Base-by-base conservation (phyloP, 2,329 filamentous ascomycete species). In the Diaporthe ampelina region DNA sequence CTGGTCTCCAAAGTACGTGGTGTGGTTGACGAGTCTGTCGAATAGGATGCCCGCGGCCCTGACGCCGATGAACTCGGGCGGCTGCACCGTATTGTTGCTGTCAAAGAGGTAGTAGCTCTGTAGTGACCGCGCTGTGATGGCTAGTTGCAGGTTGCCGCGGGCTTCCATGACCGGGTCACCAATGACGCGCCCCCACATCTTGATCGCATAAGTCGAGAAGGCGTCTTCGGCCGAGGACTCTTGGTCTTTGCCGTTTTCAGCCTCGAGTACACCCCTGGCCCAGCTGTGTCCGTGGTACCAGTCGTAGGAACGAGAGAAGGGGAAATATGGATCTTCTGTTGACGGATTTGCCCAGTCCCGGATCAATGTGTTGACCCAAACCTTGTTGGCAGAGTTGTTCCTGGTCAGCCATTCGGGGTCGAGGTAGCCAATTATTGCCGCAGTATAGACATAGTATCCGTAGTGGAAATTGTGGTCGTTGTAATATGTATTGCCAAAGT, bases 251-350 rank as follows among this genome's bases (percentile, higher is more conserved):
- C 79, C 77, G 24, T 78, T 79, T 75, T 78, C 48, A 74, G 40
- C 74, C 65, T 81, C 78, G 67, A 76, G 78, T 15, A 81, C 69
- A 11, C 79, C 80, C 15, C 78, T 78, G 19, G 80, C 79, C 80
- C 79, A 81, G 5, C 76, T 78, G 75, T 81, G 80, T 32, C 80
- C 79, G 19, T 76, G 74, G 19, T 45, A 45, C 43, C 43, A 45
- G 43, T 45, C 43, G 6, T 21, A 45, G 19, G 43, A 45, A 9
- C 43, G 19, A 7, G 43, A 45, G 19, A 45, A 45, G 7, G 43
- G 43, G 19, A 45, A 45, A 9, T 8, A 45, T 9, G 43, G 43
- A 45, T 45, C 43, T 45, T 45, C 43, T 21, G 17, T 21, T 19
- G 43, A 19, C 17, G 43, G 43, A 21, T 45, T 45, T 19, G 43